A percentile compares a stretch with the other conserved stretches of the same genome.
These are phyloP conservation scores for Porcisia deanei DNA, from an alignment of 208 protist species.

Conservation along the genomic window DNA sequence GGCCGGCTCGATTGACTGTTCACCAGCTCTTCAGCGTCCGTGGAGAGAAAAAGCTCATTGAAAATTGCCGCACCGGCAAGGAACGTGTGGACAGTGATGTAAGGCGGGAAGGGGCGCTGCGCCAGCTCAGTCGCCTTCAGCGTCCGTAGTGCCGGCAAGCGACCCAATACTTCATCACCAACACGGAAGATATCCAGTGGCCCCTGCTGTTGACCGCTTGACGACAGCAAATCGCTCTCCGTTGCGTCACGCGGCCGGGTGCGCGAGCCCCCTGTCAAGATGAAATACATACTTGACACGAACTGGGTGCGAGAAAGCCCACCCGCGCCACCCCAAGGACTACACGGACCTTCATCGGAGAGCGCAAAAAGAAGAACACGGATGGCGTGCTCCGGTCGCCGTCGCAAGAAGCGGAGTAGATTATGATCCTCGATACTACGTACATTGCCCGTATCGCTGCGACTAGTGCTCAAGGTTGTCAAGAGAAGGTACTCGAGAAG, in stretches of 20 bases:
- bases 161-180: constrained; percentile 4
- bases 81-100: constrained; percentile 42
- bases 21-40: not conserved
- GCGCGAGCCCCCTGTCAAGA: constrained; percentile 24
- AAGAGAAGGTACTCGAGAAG: constrained; percentile 45
- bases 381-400: constrained; percentile 35
- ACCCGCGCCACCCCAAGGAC: constrained; percentile 34
- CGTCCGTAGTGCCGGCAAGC: constrained; percentile 9
- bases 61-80: constrained; percentile 25
- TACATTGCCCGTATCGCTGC: not conserved
- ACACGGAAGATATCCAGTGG: constrained; percentile 21
- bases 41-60: constrained; percentile 24
- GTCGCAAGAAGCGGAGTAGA: constrained; percentile 39
- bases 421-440: not conserved
- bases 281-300: constrained; percentile 31
- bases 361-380: constrained; percentile 39
- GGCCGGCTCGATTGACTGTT: not conserved
- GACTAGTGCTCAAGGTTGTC: not conserved
- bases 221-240: not conserved
- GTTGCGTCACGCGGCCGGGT: constrained; percentile 10
- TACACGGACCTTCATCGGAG: constrained; percentile 40
- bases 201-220: not conserved
- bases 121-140: constrained; percentile 34
- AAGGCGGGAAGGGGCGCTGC: constrained; percentile 49
- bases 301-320: constrained; percentile 28